Evolutionary conservation across 164 flowering plant species (phyloP), one percentile per base, ranked within the genome.

Genomic region (Nymphaea colorata): DNA sequence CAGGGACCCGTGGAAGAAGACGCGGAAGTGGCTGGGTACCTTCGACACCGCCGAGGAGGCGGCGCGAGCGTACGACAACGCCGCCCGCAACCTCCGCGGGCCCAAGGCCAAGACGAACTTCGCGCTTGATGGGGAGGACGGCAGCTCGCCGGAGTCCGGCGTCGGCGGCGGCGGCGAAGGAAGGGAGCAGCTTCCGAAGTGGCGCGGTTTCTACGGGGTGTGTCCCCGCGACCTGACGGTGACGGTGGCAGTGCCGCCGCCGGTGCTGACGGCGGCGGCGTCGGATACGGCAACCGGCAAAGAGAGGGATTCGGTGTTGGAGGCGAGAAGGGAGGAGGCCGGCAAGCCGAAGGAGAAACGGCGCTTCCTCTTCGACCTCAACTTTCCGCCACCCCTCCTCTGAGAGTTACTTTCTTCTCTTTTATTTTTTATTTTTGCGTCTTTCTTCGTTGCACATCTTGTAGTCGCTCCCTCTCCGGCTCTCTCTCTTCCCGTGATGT

Each of bases 51-150:
- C 85, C 5, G 83, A 80, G 71, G 84, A 79, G 65, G 84, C 87
- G 0, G 84, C 84, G 2, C 11, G 75, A 59, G 84, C 85, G 4
- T 84, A 81, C 72, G 88, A 82, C 67, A 81, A 76, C 42, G 86
- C 83, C 6, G 83, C 86, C 16, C 69, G 75, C 43, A 74, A 62
- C 59, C 82, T 82, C 67, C 74, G 85, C 4, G 87, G 87, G 2
- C 75, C 85, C 11, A 84, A 79, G 64, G 85, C 87, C 25, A 82
- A 81, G 75, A 84, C 87, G 0, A 82, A 84, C 79, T 82, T 82
- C 71, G 78, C 76, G 43, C 44, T 41, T 43, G 76, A 62, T n/a
- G 75, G 64, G 1, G 44, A 69, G 5, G 12, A 67, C 18, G n/a
- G 17, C 64, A 8, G 12, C 7, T 25, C 36, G 36, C 36, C 36